Evolutionary conservation across 2,329 filamentous ascomycete species (phyloP).

Genomic region (Fusarium pininemorale): DNA sequence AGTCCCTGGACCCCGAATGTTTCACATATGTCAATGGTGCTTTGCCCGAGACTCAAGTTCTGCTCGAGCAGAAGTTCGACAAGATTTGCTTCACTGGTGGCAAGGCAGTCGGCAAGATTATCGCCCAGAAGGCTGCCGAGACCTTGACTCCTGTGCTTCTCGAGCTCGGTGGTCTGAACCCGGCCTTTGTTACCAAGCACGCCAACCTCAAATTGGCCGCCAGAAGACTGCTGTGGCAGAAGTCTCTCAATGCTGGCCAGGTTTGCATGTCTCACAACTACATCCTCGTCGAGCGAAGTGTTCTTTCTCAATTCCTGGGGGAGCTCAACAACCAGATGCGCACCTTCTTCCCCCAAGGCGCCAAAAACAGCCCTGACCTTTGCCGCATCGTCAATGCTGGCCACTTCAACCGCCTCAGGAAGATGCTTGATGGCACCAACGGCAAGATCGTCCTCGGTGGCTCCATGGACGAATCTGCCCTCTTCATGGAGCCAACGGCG

Average conservation of each 20-base stretch:
- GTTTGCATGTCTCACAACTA: slow-evolving; percentile 95
- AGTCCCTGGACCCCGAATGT: slow-evolving; percentile 77
- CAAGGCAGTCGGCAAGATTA: slow-evolving; percentile 80
- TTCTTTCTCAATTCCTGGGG: slow-evolving; percentile 76
- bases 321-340: slow-evolving; percentile 76
- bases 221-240: slow-evolving; percentile 86
- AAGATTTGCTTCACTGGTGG: slow-evolving; percentile 98
- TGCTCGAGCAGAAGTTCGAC: slow-evolving; percentile 92
- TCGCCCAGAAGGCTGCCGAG: slow-evolving; percentile 88
- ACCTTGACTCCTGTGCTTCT: slow-evolving; percentile 87
- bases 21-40: slow-evolving; percentile 84
- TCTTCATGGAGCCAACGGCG: slow-evolving; percentile 92
- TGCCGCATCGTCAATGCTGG: slow-evolving; percentile 81
- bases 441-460: slow-evolving; percentile 92
- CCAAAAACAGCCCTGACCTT: slow-evolving; percentile 80
- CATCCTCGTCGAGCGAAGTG: slow-evolving; percentile 79
- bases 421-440: slow-evolving; percentile 84
- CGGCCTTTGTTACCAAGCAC: slow-evolving; percentile 87
- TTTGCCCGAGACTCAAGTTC: slow-evolving; percentile 79
- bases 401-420: slow-evolving; percentile 85
- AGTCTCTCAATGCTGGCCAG: slow-evolving; percentile 87
- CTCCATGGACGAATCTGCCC: slow-evolving; percentile 78
- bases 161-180: slow-evolving; percentile 92
- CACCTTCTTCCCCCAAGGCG: slow-evolving; percentile 85
- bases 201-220: slow-evolving; percentile 84